Conservation (phyloP, 768 basidiomycete species). For the Rhodotorula babjevae region DNA sequence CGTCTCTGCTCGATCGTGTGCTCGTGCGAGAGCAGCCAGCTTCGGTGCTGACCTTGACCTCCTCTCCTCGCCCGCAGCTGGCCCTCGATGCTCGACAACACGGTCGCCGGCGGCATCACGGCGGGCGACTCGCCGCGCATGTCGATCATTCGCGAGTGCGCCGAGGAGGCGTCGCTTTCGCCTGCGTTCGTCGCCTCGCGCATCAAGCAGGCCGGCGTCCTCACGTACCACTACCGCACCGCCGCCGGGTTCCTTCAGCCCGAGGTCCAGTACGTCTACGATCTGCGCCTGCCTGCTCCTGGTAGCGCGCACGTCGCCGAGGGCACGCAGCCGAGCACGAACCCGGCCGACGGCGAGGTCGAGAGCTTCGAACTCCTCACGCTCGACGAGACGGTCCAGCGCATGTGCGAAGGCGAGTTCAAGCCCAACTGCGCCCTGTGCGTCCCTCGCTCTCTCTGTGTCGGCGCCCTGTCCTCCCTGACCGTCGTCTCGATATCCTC, state of each 20-base stretch:
- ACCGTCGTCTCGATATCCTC: not conserved
- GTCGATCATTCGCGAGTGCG: conserved; percentile 79
- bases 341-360: conserved; percentile 81
- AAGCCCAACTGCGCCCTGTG: conserved; percentile 85
- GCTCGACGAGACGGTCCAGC: conserved; percentile 59
- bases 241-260: conserved; percentile 66
- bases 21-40: not conserved
- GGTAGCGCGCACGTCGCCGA: not conserved
- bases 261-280: conserved; percentile 70
- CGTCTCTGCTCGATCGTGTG: conserved; percentile 43
- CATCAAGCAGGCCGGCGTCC: conserved; percentile 60
- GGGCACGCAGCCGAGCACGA: conserved; percentile 47
- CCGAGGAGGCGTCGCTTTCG: conserved; percentile 82
- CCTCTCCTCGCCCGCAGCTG: conserved; percentile 52
- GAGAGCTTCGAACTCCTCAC: conserved; percentile 82
- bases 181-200: conserved; percentile 61
- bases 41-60: not conserved
- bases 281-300: conserved; percentile 62
- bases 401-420: conserved; percentile 68
- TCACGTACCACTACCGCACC: conserved; percentile 77
- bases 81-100: conserved; percentile 84
- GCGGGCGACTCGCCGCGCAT: conserved; percentile 69
- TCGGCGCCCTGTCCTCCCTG: not conserved
- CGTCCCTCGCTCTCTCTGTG: not conserved
- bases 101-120: conserved; percentile 78